A percentile compares a stretch with the other conserved stretches of the same genome.
Evolutionary conservation across 306 rosid genomes (phyloP).

Genomic region (Quercus ilex): DNA sequence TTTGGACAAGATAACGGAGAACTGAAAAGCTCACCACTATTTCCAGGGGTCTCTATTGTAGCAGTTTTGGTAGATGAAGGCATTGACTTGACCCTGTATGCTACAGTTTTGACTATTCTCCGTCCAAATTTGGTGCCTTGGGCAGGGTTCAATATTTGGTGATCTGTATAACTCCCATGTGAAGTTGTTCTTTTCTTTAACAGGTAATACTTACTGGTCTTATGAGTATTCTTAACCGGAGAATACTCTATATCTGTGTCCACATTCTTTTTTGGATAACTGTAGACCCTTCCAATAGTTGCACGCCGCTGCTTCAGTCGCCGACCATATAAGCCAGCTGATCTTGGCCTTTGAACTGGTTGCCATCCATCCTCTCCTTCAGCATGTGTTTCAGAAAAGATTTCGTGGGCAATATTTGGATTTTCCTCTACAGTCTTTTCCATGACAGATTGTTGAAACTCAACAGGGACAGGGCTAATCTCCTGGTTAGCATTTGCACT

Average conservation of each 20-base stretch:
- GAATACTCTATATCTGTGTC: constrained; percentile 52
- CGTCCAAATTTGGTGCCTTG: constrained; percentile 86
- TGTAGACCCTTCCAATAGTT: constrained; percentile 68
- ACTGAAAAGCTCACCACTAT: constrained; percentile 30
- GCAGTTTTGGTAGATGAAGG: constrained; percentile 48
- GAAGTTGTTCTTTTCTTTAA: constrained; percentile 70
- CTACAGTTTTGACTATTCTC: constrained; percentile 63
- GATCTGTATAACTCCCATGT: constrained; percentile 65
- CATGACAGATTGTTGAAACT: constrained; percentile 39
- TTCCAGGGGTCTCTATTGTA: constrained; percentile 37
- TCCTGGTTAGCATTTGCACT: constrained; percentile 52
- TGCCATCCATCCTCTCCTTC: constrained; percentile 98
- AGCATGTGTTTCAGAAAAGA: constrained; percentile 56
- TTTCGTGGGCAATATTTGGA: constrained; percentile 33
- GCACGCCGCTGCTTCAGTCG: constrained; percentile 81
- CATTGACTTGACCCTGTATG: constrained; percentile 85
- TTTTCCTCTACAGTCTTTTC: constrained; percentile 52
- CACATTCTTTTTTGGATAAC: constrained; percentile 73
- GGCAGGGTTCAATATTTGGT: constrained; percentile 47
- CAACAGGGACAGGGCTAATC: constrained; percentile 41
- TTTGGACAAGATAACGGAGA: constrained; percentile 48
- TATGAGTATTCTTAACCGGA: constrained; percentile 45
- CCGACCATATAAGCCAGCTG: constrained; percentile 69
- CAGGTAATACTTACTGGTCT: constrained; percentile 60
- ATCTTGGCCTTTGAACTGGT: constrained; percentile 95